Evolutionary conservation across 257 asterid genomes (phyloP).

Genomic region (Solanum appendiculatum): DNA sequence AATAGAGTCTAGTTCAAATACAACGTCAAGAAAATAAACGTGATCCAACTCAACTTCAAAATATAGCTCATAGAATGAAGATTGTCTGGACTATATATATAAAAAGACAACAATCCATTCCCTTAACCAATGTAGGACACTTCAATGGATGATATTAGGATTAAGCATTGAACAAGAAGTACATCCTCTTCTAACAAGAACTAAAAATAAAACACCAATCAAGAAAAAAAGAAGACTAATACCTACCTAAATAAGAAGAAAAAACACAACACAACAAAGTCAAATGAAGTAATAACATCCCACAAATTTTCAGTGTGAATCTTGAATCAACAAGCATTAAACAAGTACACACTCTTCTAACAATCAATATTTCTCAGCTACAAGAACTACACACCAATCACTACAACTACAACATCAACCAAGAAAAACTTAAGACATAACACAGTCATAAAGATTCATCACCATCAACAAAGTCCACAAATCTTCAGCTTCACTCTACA

Average conservation of each 20-base stretch:
- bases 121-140: neutral
- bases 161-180: neutral
- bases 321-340: neutral
- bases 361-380: neutral
- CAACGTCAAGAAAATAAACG: neutral
- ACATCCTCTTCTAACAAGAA: neutral
- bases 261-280: neutral
- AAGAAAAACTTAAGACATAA: neutral
- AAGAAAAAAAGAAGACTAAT: neutral
- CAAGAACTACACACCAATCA: neutral
- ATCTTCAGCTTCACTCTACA: constrained; percentile 7
- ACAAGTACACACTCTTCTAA: neutral
- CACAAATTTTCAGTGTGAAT: neutral
- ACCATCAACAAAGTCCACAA: neutral
- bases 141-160: neutral
- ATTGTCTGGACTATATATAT: neutral
- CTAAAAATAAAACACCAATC: neutral
- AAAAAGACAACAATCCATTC: neutral
- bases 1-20: neutral
- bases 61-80: neutral
- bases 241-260: neutral
- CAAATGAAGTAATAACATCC: neutral
- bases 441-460: neutral
- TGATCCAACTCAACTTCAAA: neutral
- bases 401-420: neutral